phyloP scores from a whole-genome alignment of 23 red algal species.

The Agarophyton chilense region DNA sequence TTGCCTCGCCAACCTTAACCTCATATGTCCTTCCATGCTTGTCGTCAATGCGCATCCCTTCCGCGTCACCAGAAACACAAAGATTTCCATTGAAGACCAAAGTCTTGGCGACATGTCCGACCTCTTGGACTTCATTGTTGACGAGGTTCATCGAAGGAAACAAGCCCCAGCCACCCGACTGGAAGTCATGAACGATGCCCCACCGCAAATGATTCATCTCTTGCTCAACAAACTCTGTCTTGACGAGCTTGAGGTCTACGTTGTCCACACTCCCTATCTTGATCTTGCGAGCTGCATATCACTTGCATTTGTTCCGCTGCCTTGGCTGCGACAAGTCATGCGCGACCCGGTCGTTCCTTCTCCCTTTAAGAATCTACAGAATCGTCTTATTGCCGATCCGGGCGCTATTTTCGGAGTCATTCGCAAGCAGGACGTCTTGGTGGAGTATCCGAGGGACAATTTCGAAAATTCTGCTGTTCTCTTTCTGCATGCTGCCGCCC shows the following conservation, averaged over 20 bases:
- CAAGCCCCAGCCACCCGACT: conserved; percentile 83
- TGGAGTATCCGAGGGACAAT: conserved; percentile 82
- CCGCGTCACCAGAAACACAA: conserved; percentile 94
- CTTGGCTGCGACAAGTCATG: conserved; percentile 71
- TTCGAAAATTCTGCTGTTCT: conserved; percentile 85
- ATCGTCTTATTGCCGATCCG: conserved; percentile 61
- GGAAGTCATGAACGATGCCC: conserved; percentile 82
- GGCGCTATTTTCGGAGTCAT: conserved; percentile 84
- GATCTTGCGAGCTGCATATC: conserved; percentile 84
- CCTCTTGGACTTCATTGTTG: conserved; percentile 86
- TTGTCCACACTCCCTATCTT: conserved; percentile 58
- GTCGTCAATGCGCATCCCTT: conserved; percentile 80
- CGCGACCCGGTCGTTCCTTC: conserved; percentile 69
- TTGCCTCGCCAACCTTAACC: conserved; percentile 59
- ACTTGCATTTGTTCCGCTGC: conserved; percentile 70
- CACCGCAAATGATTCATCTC: conserved; percentile 46
- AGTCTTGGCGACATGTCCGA: conserved; percentile 71
- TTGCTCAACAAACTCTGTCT: conserved; percentile 79
- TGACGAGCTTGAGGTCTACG: conserved; percentile 84
- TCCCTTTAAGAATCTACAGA: conserved; percentile 65
- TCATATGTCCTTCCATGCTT: conserved; percentile 70
- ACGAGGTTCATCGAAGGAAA: conserved; percentile 83
- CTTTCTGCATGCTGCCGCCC: conserved; percentile 83
- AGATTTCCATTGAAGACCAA: conserved; percentile 87
- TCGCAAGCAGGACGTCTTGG: conserved; percentile 78